Evolutionary conservation across 768 basidiomycete genomes (phyloP), one percentile per base, ranked within the genome.

Genomic region (Mrakia gelida): DNA sequence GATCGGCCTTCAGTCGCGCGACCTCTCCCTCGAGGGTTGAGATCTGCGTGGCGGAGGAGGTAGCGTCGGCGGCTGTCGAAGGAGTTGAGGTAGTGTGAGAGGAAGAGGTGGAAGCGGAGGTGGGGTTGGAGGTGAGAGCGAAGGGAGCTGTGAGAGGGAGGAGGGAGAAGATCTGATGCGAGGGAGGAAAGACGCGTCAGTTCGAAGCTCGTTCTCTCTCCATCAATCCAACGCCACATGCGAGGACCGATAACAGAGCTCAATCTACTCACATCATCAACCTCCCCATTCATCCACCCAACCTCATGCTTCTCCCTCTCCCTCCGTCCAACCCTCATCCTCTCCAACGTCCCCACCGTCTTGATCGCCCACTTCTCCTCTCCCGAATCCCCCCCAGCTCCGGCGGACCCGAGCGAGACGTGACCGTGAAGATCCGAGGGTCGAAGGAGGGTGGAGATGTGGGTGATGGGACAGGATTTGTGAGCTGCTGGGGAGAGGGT

Each of bases 351-450:
- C 34, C 82, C 83, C 28, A 85, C 77, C 30, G 84, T 83, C 79
- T 84, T 83, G 71, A 85, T 72, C 5, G 83, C 80, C 81, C 84
- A 82, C 34, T 80, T 72, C 2, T 83, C 80, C 0, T 75, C 76
- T 41, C 71, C 78, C 72, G 77, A 41, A 32, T 45, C 65, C 5
- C 78, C 74, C 26, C 75, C 71, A 71, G 56, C 59, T 70, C 59
- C 41, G 11, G 74, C 73, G 13, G n/a, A 75, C 2, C 76, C 72
- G 26, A 94, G 86, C 79, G 87, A 90, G 77, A 92, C 86, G 82
- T 94, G 93, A 0, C 93, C 92, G 76, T 93, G 87, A 62, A 98
- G 88, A 83, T 98, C 95, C 26, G 89, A 88, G 2, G 96, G 97
- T 80, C 92, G 92, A 71, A 95, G 87, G 85, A 98, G 87, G 3